Base-by-base conservation (phyloP, 305 asterid genomes). In the Solanum hybrid region DNA sequence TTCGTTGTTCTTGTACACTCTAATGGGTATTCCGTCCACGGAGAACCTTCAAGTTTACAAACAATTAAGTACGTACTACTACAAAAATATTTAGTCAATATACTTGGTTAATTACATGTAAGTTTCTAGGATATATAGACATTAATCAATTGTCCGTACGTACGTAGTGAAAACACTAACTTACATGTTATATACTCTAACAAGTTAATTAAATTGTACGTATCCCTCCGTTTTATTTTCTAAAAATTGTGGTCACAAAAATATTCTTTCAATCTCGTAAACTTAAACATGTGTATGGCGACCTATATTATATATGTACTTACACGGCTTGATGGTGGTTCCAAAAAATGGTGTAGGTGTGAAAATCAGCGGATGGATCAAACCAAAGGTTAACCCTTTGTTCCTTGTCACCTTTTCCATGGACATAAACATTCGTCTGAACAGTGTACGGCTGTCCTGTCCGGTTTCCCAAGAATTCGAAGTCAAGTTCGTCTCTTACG, bases 401-500 rank as follows among this genome's bases (percentile, higher is more conserved):
- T 90, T 95, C 98, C 81, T 93, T 91, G 36, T 92, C 92, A 45
- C 98, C 98, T 90, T 94, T 95, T 14, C 98, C 98, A 37, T 92
- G 93, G 19, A 93, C 95, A 40, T 92, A 94, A 40, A 95, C 93
- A 88, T 95, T 95, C 2, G 98, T 95, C 78, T 95, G 98, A 56
- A 95, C 95, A 0, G 97, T 95, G 90, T 92, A 92, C 5, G 98
- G 98, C 14, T 95, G 98, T 2, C 98, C 97, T 0, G 96, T 45
- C 22, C 97, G 91, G 88, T 95, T 95, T 32, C 98, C 98, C 93
- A 95, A 82, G 95, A 95, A 95, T 88, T 95, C 98, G n/a, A 95
- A 95, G 91, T 95, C 98, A 60, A 95, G 91, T 87, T 95, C 97
- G 89, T 95, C 96, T 4, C 98, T 92, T 11, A 92, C 40, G 10